Conservation (phyloP, 352 stramenopile genomes). For the Phytophthora idaei region DNA sequence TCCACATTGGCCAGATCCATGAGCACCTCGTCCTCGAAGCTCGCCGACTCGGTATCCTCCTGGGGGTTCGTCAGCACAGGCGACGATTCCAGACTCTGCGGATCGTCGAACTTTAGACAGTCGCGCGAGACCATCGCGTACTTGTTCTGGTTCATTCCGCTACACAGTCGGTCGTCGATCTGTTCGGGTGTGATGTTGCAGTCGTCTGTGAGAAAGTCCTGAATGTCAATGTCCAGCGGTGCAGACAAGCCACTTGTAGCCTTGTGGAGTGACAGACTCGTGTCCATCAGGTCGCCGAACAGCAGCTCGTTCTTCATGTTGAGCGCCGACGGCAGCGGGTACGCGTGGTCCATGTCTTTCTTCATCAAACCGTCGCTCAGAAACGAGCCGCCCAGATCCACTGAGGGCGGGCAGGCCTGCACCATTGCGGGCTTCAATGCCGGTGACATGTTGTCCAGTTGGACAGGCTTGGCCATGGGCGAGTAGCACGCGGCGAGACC, state of each 20-base stretch:
- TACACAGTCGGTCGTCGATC: slow-evolving; percentile 45
- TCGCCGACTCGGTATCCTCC: slow-evolving; percentile 41
- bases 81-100: slow-evolving; percentile 28
- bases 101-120: slow-evolving; percentile 67
- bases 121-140: slow-evolving; percentile 68
- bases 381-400: slow-evolving; percentile 57
- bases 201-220: slow-evolving; percentile 82
- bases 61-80: slow-evolving; percentile 22
- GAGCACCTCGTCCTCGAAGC: slow-evolving; percentile 73
- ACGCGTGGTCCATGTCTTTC: slow-evolving; percentile 47
- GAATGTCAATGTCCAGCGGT: slow-evolving; percentile 73
- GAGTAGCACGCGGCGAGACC: slow-evolving; percentile 71
- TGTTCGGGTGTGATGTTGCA: slow-evolving; percentile 68
- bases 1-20: slow-evolving; percentile 77
- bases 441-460: slow-evolving; percentile 87
- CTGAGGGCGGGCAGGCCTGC: slow-evolving; percentile 49
- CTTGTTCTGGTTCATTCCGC: slow-evolving; percentile 51
- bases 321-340: slow-evolving; percentile 43
- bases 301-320: slow-evolving; percentile 60
- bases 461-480: slow-evolving; percentile 77
- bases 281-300: slow-evolving; percentile 39
- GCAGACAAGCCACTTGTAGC: slow-evolving; percentile 23
- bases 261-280: slow-evolving; percentile 40
- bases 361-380: slow-evolving; percentile 46
- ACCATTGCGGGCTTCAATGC: slow-evolving; percentile 77